Base-by-base conservation (phyloP, 345 rosid species). In the Eucalyptus lansdowneana region DNA sequence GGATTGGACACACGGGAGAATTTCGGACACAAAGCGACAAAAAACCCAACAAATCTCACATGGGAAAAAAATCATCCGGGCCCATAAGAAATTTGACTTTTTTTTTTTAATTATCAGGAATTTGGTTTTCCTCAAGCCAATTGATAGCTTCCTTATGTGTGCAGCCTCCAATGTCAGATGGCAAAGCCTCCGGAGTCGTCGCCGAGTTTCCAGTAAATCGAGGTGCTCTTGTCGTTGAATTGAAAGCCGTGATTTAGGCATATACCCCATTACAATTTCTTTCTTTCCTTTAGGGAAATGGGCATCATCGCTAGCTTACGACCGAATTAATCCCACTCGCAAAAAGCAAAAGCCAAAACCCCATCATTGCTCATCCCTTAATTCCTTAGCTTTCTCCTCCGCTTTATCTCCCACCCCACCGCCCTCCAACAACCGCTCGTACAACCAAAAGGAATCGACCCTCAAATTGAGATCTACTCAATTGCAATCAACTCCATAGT, bases 101-200 rank as follows among this genome's bases (percentile, higher is more conserved):
- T 3, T 58, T 3, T 5, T 25, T 25, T n/a, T n/a, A n/a, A 5
- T 2, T 14, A 65, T n/a, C 34, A n/a, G 37, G 11, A n/a, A n/a
- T 65, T 65, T 65, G 76, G 72, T 14, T 65, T 29, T 14, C 72
- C 72, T 65, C 17, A 29, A 14, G 34, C 4, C 0, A 14, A n/a
- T 65, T 0, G 76, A n/a, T 60, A n/a, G 37, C 76, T n/a, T n/a
- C 37, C 21, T 14, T 0, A 65, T 8, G 3, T 1, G 3, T 65
- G 5, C 76, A 65, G 76, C 5, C 40, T n/a, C 37, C 9, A 65
- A 15, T 14, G 76, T 29, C 37, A 14, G 34, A 29, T 13, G 31
- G 72, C 72, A 62, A 29, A 62, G 72, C 37, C 37, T 62, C 31
- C 72, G 37, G 4, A 62, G 15, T 62, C 34, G 72, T 11, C 72